These are phyloP conservation scores for Hymenoscyphus repandus DNA, from an alignment of 2,329 filamentous ascomycete genomes.

Conservation along the genomic window DNA sequence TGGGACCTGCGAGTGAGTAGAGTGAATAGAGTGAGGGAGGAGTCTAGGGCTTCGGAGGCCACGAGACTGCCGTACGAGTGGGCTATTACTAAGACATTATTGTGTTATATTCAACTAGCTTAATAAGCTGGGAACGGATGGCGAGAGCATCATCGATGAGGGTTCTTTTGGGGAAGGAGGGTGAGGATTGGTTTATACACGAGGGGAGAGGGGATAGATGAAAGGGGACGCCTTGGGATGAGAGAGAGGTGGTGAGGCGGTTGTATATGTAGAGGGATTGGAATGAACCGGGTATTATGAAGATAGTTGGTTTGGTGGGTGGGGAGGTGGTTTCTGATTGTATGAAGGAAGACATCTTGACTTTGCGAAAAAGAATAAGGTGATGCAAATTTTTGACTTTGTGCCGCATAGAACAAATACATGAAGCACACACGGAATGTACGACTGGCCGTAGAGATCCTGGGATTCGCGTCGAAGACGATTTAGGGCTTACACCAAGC, in stretches of 20 bases:
- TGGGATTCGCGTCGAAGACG: not conserved
- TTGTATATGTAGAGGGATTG: slow-evolving; percentile 4
- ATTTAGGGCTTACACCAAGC: no score
- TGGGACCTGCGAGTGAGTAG: not conserved
- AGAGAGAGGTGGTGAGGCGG: not conserved
- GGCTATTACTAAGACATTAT: slow-evolving; percentile 2
- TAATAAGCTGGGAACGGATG: slow-evolving; percentile 1
- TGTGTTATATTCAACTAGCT: not conserved
- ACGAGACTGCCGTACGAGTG: slow-evolving; percentile 10
- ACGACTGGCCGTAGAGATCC: not conserved
- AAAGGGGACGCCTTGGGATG: not conserved
- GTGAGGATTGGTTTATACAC: not conserved
- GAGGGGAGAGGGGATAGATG: slow-evolving; percentile 3
- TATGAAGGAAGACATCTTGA: no score
- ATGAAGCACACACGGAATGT: no score
- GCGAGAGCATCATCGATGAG: slow-evolving; percentile 9
- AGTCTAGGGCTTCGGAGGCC: slow-evolving; percentile 8
- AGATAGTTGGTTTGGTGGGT: slow-evolving; percentile 4
- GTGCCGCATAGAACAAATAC: not conserved
- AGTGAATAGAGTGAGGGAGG: slow-evolving; percentile 4
- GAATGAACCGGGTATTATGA: slow-evolving; percentile 6
- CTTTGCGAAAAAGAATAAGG: not conserved
- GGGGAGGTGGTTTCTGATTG: not conserved
- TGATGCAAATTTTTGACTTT: not conserved
- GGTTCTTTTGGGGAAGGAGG: slow-evolving; percentile 2